Evolutionary conservation across 106 monocot species (phyloP).

Genomic region (Alisma plantagoaquatica): DNA sequence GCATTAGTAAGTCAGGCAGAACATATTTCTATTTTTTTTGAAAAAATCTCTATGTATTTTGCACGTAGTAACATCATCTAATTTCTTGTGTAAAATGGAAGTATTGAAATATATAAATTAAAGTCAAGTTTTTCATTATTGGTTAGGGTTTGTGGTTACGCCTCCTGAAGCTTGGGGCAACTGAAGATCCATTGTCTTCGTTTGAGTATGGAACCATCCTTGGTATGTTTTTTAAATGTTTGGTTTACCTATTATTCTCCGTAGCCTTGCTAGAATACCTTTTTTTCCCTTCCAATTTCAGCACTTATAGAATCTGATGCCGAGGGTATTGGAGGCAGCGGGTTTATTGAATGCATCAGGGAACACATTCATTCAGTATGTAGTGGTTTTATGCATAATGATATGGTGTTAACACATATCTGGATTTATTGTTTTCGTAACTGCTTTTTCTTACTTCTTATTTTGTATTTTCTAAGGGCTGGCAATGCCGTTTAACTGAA

Average conservation of each 20-base stretch:
- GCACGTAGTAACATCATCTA: no score
- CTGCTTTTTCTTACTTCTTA: conserved; percentile 3
- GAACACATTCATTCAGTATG: conserved; percentile 96
- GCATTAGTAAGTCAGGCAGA: no score
- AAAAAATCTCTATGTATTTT: no score
- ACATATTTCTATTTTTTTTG: no score
- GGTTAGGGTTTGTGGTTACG: conserved; percentile 89
- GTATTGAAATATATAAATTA: neutral
- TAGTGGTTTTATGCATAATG: neutral
- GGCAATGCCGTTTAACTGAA: conserved; percentile 98
- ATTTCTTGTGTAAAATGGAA: no score
- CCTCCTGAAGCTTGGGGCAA: conserved; percentile 89
- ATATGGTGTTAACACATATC: neutral
- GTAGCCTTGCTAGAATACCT: neutral
- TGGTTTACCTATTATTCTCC: neutral
- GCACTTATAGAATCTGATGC: conserved; percentile 98
- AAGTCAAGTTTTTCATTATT: neutral
- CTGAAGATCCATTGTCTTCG: conserved; percentile 99
- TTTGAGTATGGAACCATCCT: conserved; percentile 99
- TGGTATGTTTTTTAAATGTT: conserved; percentile 33
- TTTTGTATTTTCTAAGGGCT: no score
- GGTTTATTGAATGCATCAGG: conserved; percentile 97
- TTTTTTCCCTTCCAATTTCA: conserved; percentile 16
- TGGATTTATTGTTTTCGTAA: neutral
- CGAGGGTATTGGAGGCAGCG: conserved; percentile 98